phyloP scores from a whole-genome alignment of 805 yeast genomes.

The Komagataella pastoris region DNA sequence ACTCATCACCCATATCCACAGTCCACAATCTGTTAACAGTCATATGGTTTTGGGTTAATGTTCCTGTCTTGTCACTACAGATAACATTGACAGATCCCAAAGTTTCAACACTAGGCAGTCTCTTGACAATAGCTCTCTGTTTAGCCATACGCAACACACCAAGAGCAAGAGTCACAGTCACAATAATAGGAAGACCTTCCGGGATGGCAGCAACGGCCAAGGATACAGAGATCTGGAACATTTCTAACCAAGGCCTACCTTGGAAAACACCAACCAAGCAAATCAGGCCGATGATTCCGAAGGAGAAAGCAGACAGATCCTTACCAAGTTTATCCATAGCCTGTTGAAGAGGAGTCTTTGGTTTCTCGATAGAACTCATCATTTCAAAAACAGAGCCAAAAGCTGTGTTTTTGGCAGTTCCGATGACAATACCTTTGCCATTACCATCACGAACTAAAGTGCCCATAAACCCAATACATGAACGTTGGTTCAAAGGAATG shows the following conservation, averaged over 20 bases:
- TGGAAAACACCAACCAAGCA: slow-evolving; percentile 82
- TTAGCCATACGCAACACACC: slow-evolving; percentile 96
- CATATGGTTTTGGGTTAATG: slow-evolving; percentile 85
- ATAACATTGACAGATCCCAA: slow-evolving; percentile 89
- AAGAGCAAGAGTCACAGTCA: slow-evolving; percentile 90
- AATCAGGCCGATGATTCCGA: slow-evolving; percentile 81
- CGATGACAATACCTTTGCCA: slow-evolving; percentile 87
- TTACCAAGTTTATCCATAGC: slow-evolving; percentile 95
- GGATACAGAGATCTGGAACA: slow-evolving; percentile 96
- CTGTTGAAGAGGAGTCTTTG: slow-evolving; percentile 91
- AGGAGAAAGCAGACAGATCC: slow-evolving; percentile 75
- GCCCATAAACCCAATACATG: slow-evolving; percentile 89
- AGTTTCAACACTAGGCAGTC: slow-evolving; percentile 92
- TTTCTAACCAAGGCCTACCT: slow-evolving; percentile 92
- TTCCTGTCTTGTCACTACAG: slow-evolving; percentile 86
- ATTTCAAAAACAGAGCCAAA: slow-evolving; percentile 91
- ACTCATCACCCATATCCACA: slow-evolving; percentile 34
- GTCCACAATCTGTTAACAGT: slow-evolving; percentile 80
- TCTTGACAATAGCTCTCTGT: slow-evolving; percentile 84
- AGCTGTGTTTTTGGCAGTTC: slow-evolving; percentile 81
- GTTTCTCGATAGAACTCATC: slow-evolving; percentile 93
- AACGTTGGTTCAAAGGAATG: slow-evolving; percentile 55
- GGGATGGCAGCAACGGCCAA: slow-evolving; percentile 99
- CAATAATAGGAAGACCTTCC: slow-evolving; percentile 96
- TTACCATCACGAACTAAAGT: slow-evolving; percentile 94